Base-by-base conservation (phyloP, 139 green algal species). In the Yamagishiella unicocca region DNA sequence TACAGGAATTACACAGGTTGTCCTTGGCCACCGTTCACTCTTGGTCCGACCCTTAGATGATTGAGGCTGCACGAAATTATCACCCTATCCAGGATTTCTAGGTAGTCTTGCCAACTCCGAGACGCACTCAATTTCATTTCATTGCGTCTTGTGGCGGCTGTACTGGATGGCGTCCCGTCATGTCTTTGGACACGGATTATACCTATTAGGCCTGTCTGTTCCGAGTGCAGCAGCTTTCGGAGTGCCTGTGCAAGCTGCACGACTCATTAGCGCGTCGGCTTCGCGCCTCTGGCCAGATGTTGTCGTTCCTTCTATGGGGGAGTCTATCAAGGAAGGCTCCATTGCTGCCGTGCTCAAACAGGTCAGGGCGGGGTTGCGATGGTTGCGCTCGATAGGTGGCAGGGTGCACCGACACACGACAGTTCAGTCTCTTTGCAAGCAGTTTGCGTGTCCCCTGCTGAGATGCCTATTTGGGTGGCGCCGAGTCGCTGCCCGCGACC, bases 321-420 rank as follows among this genome's bases (percentile, higher is more conserved):
- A 99, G 73, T 98, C 94, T 1, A 97, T 99, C 62, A 97, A 94
- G 12, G 97, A 99, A 76, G 97, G 97, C 25, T 96, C 92, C 4
- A 93, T 99, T 4, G 95, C 94, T 1, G 76, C 89, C 25, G 90
- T 99, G 61, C 87, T 94, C 21, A 97, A 96, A 68, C 70, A 96
- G 61, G 80, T 64, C 19, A 42, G 58, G 25, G 38, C 31, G 33
- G 42, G n/a, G 29, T 71, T 29, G 45, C 37, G 21, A 43, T 31
- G 64, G 64, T 73, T 73, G 64, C 43, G 17, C n/a, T n/a, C n/a
- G n/a, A n/a, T n/a, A n/a, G n/a, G n/a, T n/a, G n/a, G n/a, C n/a
- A n/a, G n/a, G n/a, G n/a, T n/a, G n/a, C n/a, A n/a, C n/a, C n/a
- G n/a, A n/a, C n/a, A n/a, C n/a, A n/a, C n/a, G n/a, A n/a, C n/a